Evolutionary conservation across 176 grass and related monocot species (phyloP), one percentile per base, ranked within the genome.

Genomic region (Carex myosuroides): DNA sequence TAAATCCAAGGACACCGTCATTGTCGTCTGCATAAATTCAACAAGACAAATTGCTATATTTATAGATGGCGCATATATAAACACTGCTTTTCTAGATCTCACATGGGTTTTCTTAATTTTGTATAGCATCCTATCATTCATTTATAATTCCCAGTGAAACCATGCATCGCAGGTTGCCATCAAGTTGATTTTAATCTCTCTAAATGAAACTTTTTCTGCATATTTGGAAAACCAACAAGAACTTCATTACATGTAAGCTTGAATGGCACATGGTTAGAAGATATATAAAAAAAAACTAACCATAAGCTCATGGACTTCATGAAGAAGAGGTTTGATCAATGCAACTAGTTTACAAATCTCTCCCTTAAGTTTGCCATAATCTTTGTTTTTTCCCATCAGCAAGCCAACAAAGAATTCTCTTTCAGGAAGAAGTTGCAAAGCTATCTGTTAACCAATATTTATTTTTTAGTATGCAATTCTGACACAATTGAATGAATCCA

Each of bases 171-270:
- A 85, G 41, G 60, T 89, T 7, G 42, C 52, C 60, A 12, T 97
- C 86, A 97, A 0, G 88, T 91, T 8, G 95, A 95, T 80, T 98
- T 98, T 60, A 98, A 86, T 79, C 70, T 86, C 73, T 95, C 95
- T 58, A 98, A 60, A 63, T 71, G 85, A 84, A 90, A 93, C 74
- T 85, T 92, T 50, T 68, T 94, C 95, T 98, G 88, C 53, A 55
- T 64, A 84, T 85, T 16, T 46, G 5, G 9, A 22, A 42, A 63
- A 82, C 41, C 79, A 44, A 67, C 22, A 76, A 44, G 12, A 69
- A 57, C 26, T 72, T 48, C 17, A 62, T 9, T 5, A 62, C 57
- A 20, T 69, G 6, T 10, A 35, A 17, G 24, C 8, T 35, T 37
- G 16, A 46, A 54, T 39, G 64, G 74, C 81, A 64, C 52, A 62